Percentiles rank a stretch among this genome's conserved stretches.
These are phyloP conservation scores for Pueraria montana DNA, from an alignment of 306 rosid genomes.

Conservation along the genomic window DNA sequence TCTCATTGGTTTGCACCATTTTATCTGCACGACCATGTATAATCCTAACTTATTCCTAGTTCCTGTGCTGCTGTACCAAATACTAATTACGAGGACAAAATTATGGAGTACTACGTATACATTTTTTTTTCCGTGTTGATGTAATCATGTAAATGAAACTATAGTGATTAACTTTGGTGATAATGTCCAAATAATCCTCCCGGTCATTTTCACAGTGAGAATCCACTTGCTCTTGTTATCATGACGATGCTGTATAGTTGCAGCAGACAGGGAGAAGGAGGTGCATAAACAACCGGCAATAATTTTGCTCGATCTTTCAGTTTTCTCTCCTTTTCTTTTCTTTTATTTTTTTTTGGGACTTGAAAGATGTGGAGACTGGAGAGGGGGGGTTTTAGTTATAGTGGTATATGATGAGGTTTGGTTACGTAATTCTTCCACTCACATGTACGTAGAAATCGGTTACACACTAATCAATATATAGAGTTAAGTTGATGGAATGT, in stretches of 20 bases:
- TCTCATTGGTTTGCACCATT: background rate
- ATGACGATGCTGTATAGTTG: slow-evolving; percentile 35
- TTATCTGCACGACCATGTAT: no score
- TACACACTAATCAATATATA: background rate
- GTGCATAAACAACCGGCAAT: slow-evolving; percentile 59
- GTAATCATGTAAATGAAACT: background rate
- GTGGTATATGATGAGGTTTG: slow-evolving; percentile 56
- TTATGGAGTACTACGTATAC: background rate
- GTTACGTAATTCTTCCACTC: slow-evolving; percentile 60
- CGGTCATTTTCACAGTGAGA: slow-evolving; percentile 19
- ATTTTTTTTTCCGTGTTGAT: no score
- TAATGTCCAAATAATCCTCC: background rate
- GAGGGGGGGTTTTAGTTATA: background rate
- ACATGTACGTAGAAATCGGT: slow-evolving; percentile 75
- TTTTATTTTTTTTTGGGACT: background rate
- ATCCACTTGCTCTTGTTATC: slow-evolving; percentile 32
- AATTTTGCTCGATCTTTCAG: background rate
- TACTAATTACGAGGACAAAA: background rate
- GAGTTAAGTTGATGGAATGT: slow-evolving; percentile 73
- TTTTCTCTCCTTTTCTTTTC: background rate
- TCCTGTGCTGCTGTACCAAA: background rate
- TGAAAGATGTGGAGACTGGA: background rate
- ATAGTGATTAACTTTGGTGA: background rate
- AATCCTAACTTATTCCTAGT: background rate
- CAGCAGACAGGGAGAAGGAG: slow-evolving; percentile 49